A percentile compares a stretch with the other conserved stretches of the same genome.
Evolutionary conservation across 345 rosid species (phyloP).

Genomic region (Boechera divaricarpa): DNA sequence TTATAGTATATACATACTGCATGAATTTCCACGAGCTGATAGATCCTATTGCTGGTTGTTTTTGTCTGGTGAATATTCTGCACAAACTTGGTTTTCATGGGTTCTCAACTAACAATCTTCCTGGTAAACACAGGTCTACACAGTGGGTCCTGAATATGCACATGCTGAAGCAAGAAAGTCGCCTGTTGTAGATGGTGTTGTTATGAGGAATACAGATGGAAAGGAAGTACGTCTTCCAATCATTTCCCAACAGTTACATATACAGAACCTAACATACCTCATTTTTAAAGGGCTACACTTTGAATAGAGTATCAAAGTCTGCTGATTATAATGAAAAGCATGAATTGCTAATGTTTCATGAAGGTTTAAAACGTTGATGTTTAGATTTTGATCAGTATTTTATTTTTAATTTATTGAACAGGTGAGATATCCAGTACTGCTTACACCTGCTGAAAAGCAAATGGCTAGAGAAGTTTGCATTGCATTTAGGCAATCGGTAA

Average conservation of each 20-base stretch:
- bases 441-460: slow-evolving; percentile 96
- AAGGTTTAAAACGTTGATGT: slow-evolving; percentile 19
- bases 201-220: slow-evolving; percentile 96
- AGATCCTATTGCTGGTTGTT: slow-evolving; percentile 6
- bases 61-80: neutral
- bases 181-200: slow-evolving; percentile 99
- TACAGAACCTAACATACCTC: neutral
- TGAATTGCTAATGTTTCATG: neutral
- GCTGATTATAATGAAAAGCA: slow-evolving; percentile 13
- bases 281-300: slow-evolving; percentile 2
- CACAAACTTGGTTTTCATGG: slow-evolving; percentile 28
- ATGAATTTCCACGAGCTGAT: slow-evolving; percentile 15
- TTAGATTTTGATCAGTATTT: slow-evolving; percentile 10
- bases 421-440: slow-evolving; percentile 90
- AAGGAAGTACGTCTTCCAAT: slow-evolving; percentile 76
- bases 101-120: slow-evolving; percentile 31
- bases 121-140: slow-evolving; percentile 74
- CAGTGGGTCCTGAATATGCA: slow-evolving; percentile 99
- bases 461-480: slow-evolving; percentile 98
- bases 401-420: slow-evolving; percentile 47
- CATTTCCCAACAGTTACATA: neutral
- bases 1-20: slow-evolving; percentile 14
- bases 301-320: slow-evolving; percentile 8
- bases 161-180: slow-evolving; percentile 99
- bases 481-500: slow-evolving; percentile 95